Percentiles rank a stretch among this genome's conserved stretches.
Conservation (phyloP, 2,329 filamentous ascomycete genomes). For the Leptodontidium sp. region DNA sequence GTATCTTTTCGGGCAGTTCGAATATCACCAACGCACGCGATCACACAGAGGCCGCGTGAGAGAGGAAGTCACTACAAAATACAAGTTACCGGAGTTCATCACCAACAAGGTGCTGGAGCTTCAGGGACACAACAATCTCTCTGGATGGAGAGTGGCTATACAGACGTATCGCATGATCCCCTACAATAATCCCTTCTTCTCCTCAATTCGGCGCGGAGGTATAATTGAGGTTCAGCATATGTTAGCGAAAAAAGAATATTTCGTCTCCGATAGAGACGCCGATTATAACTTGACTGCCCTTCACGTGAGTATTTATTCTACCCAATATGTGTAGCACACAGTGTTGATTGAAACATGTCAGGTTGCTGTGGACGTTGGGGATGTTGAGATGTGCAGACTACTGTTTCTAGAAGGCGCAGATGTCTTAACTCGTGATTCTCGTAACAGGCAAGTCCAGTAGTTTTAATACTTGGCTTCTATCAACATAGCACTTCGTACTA, state of each 20-base stretch:
- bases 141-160: conserved; percentile 18
- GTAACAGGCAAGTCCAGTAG: background rate
- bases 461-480: no score
- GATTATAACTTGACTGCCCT: no score
- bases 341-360: background rate
- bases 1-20: conserved; percentile 21
- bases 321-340: background rate
- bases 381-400: background rate
- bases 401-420: background rate
- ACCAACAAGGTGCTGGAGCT: conserved; percentile 1
- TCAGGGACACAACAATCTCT: conserved; percentile 20
- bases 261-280: conserved; percentile 2
- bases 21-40: conserved; percentile 9
- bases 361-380: background rate
- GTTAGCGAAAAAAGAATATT: conserved; percentile 19
- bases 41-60: conserved; percentile 12
- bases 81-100: conserved; percentile 19
- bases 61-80: conserved; percentile 6
- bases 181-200: background rate
- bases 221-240: conserved; percentile 20
- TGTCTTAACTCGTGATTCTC: background rate
- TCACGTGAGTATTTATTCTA: conserved; percentile 10
- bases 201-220: conserved; percentile 5
- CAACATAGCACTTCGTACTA: no score
- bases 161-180: conserved; percentile 22